A percentile compares a stretch with the other conserved stretches of the same genome.
Conservation (phyloP, 2,329 filamentous ascomycete genomes). For the Exophiala sideris region DNA sequence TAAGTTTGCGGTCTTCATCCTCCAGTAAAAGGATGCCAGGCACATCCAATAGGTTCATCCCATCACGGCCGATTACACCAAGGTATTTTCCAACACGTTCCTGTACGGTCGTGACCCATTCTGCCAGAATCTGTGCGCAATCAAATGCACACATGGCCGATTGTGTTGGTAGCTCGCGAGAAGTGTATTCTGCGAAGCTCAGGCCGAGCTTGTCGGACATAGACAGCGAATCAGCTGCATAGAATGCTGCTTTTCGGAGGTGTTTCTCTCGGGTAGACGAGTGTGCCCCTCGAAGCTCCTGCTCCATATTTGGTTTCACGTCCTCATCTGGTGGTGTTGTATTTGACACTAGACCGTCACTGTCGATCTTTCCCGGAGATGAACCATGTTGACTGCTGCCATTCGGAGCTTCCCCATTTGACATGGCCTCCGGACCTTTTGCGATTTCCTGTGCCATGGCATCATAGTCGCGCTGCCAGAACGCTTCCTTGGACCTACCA, state of each 20-base stretch:
- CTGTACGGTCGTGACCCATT: slow-evolving; percentile 91
- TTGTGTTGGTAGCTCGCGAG: slow-evolving; percentile 81
- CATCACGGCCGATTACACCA: slow-evolving; percentile 79
- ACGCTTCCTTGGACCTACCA: slow-evolving; percentile 85
- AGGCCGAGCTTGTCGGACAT: slow-evolving; percentile 85
- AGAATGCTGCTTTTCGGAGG: slow-evolving; percentile 89
- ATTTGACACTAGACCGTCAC: slow-evolving; percentile 37
- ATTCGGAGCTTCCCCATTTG: slow-evolving; percentile 57
- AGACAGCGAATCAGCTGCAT: slow-evolving; percentile 84
- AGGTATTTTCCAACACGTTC: slow-evolving; percentile 88
- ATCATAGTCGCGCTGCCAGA: slow-evolving; percentile 92
- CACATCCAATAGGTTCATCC: slow-evolving; percentile 73
- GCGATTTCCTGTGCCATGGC: slow-evolving; percentile 85
- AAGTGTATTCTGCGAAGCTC: slow-evolving; percentile 78
- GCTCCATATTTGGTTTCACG: slow-evolving; percentile 26
- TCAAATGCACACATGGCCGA: slow-evolving; percentile 91
- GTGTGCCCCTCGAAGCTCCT: slow-evolving; percentile 29
- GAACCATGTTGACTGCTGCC: slow-evolving; percentile 27
- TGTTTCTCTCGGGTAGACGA: slow-evolving; percentile 78
- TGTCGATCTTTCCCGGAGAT: slow-evolving; percentile 40
- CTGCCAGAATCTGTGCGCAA: slow-evolving; percentile 86
- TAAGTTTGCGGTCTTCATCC: slow-evolving; percentile 81
- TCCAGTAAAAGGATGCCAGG: slow-evolving; percentile 87
- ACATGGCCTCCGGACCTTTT: slow-evolving; percentile 69
- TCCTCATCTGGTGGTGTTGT: slow-evolving; percentile 32